Base-by-base conservation (phyloP, 106 monocot species). In the Dendrobium chrysotoxum region DNA sequence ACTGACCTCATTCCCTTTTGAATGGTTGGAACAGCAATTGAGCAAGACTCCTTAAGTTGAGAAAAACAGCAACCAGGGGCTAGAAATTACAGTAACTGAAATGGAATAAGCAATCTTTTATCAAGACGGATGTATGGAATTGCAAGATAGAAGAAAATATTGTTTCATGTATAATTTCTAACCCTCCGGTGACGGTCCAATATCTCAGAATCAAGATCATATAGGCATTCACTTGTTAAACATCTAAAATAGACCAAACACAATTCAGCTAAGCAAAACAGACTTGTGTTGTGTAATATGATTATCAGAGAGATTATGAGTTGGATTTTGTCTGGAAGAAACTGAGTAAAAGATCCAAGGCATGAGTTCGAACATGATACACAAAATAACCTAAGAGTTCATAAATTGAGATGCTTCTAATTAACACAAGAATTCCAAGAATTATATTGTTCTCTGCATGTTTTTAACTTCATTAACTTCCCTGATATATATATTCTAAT, bases 11-110 rank as follows among this genome's bases (percentile, higher is more conserved):
- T 75, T 25, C 75, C 44, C 45, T 75, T 75, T 75, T 75, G 75
- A 40, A 75, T 45, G 75, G 45, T 75, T 45, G 45, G 21, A 45
- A 45, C 45, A n/a, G 75, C 40, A 40, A 42, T 26, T 74, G 74
- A 40, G 40, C 38, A 18, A 74, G 41, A 74, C 41, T 75, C 45
- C 45, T 20, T 75, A 42, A 75, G 45, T 45, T 45, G 75, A 42
- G 75, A 75, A 75, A 42, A 42, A 40, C 72, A 72, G 72, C 72
- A 72, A 72, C 39, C 39, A 40, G 40, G 9, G 44, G 44, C 75
- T 13, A 75, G 75, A n/a, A 75, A 75, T 75, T 75, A 42, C n/a
- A 75, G 75, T 42, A 75, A 75, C 75, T 75, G 75, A 75, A 75
- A 75, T 75, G 75, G 75, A 45, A 75, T 75, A 75, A 75, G 75